Conservation (phyloP, 768 basidiomycete species). For the Agrocybe pediades region DNA sequence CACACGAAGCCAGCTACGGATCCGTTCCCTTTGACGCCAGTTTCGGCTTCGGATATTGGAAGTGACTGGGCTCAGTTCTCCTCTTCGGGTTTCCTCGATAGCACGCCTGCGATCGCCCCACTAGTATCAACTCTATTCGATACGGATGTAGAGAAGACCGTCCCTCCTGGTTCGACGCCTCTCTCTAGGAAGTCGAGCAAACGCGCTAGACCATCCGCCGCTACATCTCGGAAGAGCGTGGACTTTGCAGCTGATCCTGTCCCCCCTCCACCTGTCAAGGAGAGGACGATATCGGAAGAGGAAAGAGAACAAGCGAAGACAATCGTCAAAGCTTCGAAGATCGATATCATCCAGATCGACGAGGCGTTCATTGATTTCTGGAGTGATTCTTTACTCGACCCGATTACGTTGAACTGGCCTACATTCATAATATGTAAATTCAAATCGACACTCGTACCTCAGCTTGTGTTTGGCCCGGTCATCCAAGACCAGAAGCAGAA, state of each 20-base stretch:
- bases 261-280: background rate
- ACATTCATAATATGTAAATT: constrained; percentile 72
- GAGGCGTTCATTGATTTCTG: constrained; percentile 86
- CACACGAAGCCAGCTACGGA: constrained; percentile 34
- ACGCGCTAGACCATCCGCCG: constrained; percentile 12
- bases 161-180: constrained; percentile 22
- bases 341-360: constrained; percentile 62
- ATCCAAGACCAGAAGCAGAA: constrained; percentile 31
- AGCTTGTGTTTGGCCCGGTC: constrained; percentile 25
- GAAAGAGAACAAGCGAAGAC: constrained; percentile 30
- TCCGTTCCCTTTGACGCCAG: constrained; percentile 28
- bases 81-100: constrained; percentile 57
- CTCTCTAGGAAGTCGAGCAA: constrained; percentile 26
- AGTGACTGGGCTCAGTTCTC: constrained; percentile 75
- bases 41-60: constrained; percentile 28
- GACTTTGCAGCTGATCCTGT: constrained; percentile 15
- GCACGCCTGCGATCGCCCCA: constrained; percentile 36
- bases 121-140: constrained; percentile 62
- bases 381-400: constrained; percentile 73
- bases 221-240: constrained; percentile 27
- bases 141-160: constrained; percentile 53
- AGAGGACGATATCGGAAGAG: background rate
- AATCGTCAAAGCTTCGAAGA: constrained; percentile 39
- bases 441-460: constrained; percentile 34
- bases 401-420: constrained; percentile 66